Base-by-base conservation (phyloP, 2,329 filamentous ascomycete genomes). In the Fusarium camptoceras region DNA sequence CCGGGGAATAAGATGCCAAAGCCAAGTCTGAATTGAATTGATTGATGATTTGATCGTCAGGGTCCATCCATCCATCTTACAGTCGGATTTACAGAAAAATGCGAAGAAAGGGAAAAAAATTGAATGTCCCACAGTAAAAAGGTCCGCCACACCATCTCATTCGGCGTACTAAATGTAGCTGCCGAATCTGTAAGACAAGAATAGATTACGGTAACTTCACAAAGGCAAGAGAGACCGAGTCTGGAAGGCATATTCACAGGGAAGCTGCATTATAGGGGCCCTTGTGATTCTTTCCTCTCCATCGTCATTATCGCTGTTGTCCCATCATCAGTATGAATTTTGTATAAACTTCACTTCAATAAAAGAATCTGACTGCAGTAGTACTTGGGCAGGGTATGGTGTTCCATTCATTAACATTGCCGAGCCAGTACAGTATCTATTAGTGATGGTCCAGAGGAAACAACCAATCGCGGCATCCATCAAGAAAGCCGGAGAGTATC, bases 31-130 rank as follows among this genome's bases (percentile, higher is more conserved):
- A 49, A 27, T 34, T 55, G 53, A 56, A 24, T 49, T 31, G 25
- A 53, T 68, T 71, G 53, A 56, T 60, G 55, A 71, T 65, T 64
- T 71, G 68, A 71, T 71, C 68, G 68, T 56, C 68, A 71, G 68
- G 68, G 68, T 71, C 68, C 68, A 71, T 71, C 67, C 68, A 60
- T 55, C 67, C 68, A 60, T 59, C 39, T 51, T 64, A 48, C 51
- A 68, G 31, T 34, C 18, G 39, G 34, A 43, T 39, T 60, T 61
- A 39, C 34, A 28, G 44, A 20, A 34, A 46, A 27, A 46, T 16
- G 15, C 15, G 59, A n/a, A 11, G 14, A 22, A 10, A 7, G 20
- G 16, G 16, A 20, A 55, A 47, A 61, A 61, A 41, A 30, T n/a
- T 34, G 31, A 43, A 56, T 34, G 55, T 69, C 54, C 61, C 59